A percentile compares a stretch with the other conserved stretches of the same genome.
Conservation (phyloP, 73 alveolate genomes). For the Diophrys appendiculata region DNA sequence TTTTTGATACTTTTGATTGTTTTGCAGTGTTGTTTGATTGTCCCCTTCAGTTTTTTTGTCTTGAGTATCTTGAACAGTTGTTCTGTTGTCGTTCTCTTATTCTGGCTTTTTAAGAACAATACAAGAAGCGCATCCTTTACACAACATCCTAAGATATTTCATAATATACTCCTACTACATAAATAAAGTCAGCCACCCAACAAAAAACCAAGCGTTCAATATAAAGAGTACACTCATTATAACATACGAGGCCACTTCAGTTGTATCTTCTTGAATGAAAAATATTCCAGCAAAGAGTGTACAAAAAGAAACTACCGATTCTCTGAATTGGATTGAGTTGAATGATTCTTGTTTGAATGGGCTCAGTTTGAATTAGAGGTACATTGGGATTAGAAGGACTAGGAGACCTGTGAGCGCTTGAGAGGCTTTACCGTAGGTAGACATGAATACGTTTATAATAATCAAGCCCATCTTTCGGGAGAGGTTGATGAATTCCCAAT, state of each 20-base stretch:
- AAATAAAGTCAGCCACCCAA: background rate
- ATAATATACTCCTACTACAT: background rate
- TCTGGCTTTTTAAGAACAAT: too few relatives aligned
- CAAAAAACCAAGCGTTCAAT: conserved; percentile 3
- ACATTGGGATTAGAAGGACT: background rate
- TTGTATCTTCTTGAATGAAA: background rate
- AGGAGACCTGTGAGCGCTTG: background rate
- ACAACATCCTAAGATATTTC: too few relatives aligned
- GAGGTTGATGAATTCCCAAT: conserved; percentile 28
- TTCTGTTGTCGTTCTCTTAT: too few relatives aligned
- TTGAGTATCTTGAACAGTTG: too few relatives aligned
- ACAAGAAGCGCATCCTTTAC: background rate
- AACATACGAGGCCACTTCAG: background rate
- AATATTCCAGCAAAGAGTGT: conserved; percentile 3
- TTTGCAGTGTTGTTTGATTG: too few relatives aligned
- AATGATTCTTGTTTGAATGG: conserved; percentile 5
- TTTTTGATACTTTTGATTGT: too few relatives aligned
- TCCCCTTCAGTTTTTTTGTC: too few relatives aligned
- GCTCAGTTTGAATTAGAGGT: background rate
- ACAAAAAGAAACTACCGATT: background rate
- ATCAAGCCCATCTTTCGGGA: background rate
- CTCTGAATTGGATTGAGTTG: background rate
- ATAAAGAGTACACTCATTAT: background rate
- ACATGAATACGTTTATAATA: background rate
- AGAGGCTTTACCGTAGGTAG: background rate